phyloP scores from a whole-genome alignment of 2,329 filamentous ascomycete species.

The Verticillium longisporum region DNA sequence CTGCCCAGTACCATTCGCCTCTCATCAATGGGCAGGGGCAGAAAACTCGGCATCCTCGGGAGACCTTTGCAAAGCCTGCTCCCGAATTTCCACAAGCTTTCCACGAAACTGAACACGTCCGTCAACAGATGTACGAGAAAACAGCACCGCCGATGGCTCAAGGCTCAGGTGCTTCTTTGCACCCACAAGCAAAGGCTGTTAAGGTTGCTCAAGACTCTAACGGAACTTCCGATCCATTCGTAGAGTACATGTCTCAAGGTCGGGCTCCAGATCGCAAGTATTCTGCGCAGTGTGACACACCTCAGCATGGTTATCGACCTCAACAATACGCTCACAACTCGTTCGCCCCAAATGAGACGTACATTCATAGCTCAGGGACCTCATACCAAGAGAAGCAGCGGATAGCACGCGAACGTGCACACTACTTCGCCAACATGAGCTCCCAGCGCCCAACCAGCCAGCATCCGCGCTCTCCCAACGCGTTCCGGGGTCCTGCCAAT shows the following conservation, averaged over 20 bases:
- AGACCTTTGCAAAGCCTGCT: background rate
- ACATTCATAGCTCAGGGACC: background rate
- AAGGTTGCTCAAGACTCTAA: background rate
- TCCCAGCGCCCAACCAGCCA: background rate
- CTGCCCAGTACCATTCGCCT: background rate
- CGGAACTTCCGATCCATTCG: background rate
- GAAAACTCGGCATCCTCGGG: background rate
- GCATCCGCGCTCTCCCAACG: background rate
- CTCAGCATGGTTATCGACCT: background rate
- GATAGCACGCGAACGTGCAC: background rate
- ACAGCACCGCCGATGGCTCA: background rate
- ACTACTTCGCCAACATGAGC: background rate
- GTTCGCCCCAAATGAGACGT: background rate
- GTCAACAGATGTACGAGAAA: conserved; percentile 1
- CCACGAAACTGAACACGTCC: background rate
- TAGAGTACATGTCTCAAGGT: background rate
- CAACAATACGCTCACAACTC: background rate
- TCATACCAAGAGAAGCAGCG: background rate
- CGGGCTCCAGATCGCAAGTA: background rate
- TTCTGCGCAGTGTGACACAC: background rate
- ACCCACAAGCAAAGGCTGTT: background rate
- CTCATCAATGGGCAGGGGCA: background rate
- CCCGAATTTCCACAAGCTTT: background rate
- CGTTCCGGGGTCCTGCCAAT: background rate
- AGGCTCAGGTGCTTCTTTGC: background rate